phyloP scores from a whole-genome alignment of 2,329 filamentous ascomycete genomes.

The Pseudopithomyces chartarum region DNA sequence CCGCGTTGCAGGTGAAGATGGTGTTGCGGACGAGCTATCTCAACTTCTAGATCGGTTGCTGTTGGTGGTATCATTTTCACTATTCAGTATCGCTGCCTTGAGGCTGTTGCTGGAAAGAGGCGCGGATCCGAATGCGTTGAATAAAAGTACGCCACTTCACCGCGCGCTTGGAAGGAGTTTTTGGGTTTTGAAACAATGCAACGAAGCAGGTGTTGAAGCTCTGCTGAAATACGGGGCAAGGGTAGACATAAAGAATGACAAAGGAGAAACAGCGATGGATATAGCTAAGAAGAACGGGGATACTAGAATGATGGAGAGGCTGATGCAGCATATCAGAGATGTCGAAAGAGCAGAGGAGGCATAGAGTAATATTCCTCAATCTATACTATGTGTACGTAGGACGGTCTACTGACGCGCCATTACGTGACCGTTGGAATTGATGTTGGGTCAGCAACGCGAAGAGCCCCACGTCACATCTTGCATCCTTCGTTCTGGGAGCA shows the following conservation, averaged over 20 bases:
- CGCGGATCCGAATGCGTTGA: not conserved
- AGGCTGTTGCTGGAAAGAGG: not conserved
- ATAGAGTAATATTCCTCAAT: too few species aligned
- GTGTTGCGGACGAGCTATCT: not conserved
- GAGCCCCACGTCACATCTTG: too few species aligned
- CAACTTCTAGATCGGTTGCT: not conserved
- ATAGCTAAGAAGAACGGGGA: not conserved
- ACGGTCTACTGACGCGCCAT: too few species aligned
- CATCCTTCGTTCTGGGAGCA: too few species aligned
- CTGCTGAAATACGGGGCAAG: not conserved
- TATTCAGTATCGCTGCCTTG: not conserved
- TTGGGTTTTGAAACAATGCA: not conserved
- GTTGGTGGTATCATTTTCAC: not conserved
- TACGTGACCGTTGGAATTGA: too few species aligned
- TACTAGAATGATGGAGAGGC: not conserved
- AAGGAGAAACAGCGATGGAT: not conserved
- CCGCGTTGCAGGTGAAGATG: not conserved
- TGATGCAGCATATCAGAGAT: not conserved
- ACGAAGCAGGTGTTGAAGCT: not conserved
- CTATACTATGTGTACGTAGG: too few species aligned
- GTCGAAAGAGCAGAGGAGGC: too few species aligned
- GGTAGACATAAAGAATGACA: not conserved
- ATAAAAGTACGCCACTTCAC: not conserved
- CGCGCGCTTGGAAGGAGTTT: not conserved
- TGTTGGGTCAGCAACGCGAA: too few species aligned